These are phyloP conservation scores for Podospora didyma DNA, from an alignment of 495 filamentous ascomycete genomes.

Conservation along the genomic window DNA sequence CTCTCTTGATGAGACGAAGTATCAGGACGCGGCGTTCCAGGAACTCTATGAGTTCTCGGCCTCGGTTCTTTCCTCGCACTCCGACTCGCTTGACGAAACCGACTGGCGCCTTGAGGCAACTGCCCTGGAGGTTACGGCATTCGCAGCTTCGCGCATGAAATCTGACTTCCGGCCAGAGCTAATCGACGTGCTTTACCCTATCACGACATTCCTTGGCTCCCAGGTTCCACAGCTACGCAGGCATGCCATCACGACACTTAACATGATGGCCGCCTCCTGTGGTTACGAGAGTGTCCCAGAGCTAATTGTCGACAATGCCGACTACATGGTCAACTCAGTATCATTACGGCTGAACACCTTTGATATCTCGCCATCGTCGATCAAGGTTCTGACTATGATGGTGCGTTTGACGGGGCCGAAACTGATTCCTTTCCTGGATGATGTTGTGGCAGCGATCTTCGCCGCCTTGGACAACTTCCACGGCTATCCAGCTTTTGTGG, in stretches of 20 bases:
- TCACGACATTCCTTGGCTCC: slow-evolving; percentile 81
- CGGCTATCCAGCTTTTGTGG: slow-evolving; percentile 83
- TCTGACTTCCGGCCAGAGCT: slow-evolving; percentile 76
- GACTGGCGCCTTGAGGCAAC: slow-evolving; percentile 73
- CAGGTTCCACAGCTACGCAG: slow-evolving; percentile 60
- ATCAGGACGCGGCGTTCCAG: slow-evolving; percentile 57
- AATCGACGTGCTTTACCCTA: slow-evolving; percentile 86
- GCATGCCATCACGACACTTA: slow-evolving; percentile 81
- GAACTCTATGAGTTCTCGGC: slow-evolving; percentile 79
- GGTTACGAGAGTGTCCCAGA: slow-evolving; percentile 70
- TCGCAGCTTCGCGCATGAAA: slow-evolving; percentile 63
- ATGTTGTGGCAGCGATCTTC: slow-evolving; percentile 85
- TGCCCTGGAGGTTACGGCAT: slow-evolving; percentile 68
- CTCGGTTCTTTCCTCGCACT: slow-evolving; percentile 51
- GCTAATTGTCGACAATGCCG: slow-evolving; percentile 85
- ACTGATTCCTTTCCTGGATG: slow-evolving; percentile 85
- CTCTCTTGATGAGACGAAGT: slow-evolving; percentile 33
- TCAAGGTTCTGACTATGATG: slow-evolving; percentile 93
- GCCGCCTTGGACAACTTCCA: slow-evolving; percentile 88
- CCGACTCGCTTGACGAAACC: slow-evolving; percentile 37
- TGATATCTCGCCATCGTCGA: slow-evolving; percentile 85
- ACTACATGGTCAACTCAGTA: slow-evolving; percentile 94
- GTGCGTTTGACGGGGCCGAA: slow-evolving; percentile 76
- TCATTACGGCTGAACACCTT: slow-evolving; percentile 85
- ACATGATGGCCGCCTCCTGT: slow-evolving; percentile 70